These are phyloP conservation scores for Asterionellopsis glacialis DNA, from an alignment of 108 stramenopile genomes.

Conservation along the genomic window DNA sequence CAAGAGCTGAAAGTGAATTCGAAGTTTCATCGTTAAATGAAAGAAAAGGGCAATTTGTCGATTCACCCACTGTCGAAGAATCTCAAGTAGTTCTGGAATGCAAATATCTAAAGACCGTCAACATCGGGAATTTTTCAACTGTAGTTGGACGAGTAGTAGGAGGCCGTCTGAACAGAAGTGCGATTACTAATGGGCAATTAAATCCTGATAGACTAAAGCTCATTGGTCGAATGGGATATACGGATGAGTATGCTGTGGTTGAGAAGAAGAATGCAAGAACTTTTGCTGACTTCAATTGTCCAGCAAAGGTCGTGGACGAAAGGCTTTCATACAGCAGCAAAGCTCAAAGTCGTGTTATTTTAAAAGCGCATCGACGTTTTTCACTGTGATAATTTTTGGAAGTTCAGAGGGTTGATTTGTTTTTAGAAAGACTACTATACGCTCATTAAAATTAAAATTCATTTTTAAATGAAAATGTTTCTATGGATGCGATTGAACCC, in stretches of 20 bases:
- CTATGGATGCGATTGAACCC: too few species aligned
- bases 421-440: too few species aligned
- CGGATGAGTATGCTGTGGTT: background rate
- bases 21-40: background rate
- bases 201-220: background rate
- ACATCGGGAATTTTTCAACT: background rate
- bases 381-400: too few species aligned
- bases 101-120: background rate
- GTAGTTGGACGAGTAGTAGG: background rate
- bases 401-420: too few species aligned
- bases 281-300: too few species aligned
- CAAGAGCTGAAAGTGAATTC: background rate
- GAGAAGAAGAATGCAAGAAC: too few species aligned
- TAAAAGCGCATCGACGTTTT: too few species aligned
- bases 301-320: too few species aligned
- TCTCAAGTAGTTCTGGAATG: background rate
- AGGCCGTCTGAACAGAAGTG: background rate
- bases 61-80: background rate
- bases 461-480: too few species aligned
- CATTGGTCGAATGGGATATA: background rate
- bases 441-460: too few species aligned
- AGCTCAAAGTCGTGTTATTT: too few species aligned
- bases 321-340: too few species aligned
- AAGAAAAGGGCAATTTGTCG: background rate
- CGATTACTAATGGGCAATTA: background rate